Evolutionary conservation across 192 early-diverging fungal genomes (phyloP).

Genomic region (Paraglomus brasilianum): DNA sequence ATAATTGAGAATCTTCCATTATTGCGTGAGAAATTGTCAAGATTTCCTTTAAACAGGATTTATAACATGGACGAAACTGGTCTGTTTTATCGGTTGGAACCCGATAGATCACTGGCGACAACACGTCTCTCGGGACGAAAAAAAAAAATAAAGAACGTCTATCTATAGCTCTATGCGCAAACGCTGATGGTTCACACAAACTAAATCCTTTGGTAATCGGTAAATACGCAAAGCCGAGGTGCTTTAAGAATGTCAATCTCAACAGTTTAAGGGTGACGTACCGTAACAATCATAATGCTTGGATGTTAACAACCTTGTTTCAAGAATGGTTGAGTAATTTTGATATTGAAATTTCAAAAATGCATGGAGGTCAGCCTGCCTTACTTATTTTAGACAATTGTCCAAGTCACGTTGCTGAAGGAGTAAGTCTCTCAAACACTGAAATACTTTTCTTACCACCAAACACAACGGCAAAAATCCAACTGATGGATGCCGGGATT

Average conservation of each 20-base stretch:
- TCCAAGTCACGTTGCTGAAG: constrained; percentile 12
- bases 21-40: constrained; percentile 12
- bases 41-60: constrained; percentile 18
- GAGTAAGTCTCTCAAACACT: constrained; percentile 4
- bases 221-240: constrained; percentile 21
- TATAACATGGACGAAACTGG: constrained; percentile 28
- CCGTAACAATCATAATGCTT: constrained; percentile 16
- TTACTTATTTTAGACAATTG: constrained; percentile 25
- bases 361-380: neutral
- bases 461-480: constrained; percentile 23
- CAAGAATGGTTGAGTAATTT: constrained; percentile 24
- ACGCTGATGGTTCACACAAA: constrained; percentile 25
- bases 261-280: constrained; percentile 15
- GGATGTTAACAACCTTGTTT: constrained; percentile 26
- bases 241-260: constrained; percentile 25
- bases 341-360: neutral
- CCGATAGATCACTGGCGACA: constrained; percentile 10
- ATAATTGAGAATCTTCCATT: constrained; percentile 10
- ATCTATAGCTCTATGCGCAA: constrained; percentile 25
- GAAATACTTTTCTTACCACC: constrained; percentile 15
- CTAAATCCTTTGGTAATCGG: constrained; percentile 20
- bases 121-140: constrained; percentile 3
- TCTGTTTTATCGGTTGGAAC: constrained; percentile 26
- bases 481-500: constrained; percentile 9
- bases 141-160: constrained; percentile 21